These are phyloP conservation scores for Geopyxis carbonaria DNA, from an alignment of 495 filamentous ascomycete species.

Conservation along the genomic window DNA sequence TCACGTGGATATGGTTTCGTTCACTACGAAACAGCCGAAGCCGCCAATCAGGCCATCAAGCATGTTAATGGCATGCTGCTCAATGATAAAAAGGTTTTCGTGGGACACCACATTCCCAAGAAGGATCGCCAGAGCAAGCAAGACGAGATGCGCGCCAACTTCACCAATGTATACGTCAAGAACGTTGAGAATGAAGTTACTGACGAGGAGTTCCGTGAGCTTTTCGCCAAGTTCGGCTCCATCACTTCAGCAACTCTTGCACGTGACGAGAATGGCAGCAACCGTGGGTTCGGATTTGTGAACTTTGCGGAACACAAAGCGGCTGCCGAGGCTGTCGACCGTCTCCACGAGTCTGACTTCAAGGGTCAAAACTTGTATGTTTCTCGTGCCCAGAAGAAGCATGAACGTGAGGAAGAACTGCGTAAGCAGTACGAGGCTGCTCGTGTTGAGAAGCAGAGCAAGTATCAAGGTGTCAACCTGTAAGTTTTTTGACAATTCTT, in stretches of 20 bases:
- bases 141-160: constrained; percentile 99
- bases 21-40: constrained; percentile 98
- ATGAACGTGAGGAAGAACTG: constrained; percentile 98
- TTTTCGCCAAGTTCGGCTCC: constrained; percentile 82
- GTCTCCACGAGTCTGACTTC: constrained; percentile 81
- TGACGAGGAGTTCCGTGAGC: constrained; percentile 82
- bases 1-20: constrained; percentile 99
- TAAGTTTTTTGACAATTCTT: constrained; percentile 9
- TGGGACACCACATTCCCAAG: constrained; percentile 98
- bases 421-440: constrained; percentile 97
- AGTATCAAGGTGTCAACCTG: constrained; percentile 98
- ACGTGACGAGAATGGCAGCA: constrained; percentile 75
- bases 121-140: constrained; percentile 99
- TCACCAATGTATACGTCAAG: constrained; percentile 99
- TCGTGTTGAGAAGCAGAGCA: constrained; percentile 91
- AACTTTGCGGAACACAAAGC: constrained; percentile 87
- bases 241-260: constrained; percentile 93
- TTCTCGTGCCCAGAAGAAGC: constrained; percentile 98
- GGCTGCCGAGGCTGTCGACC: constrained; percentile 74
- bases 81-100: constrained; percentile 99
- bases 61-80: constrained; percentile 98
- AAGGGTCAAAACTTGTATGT: constrained; percentile 91
- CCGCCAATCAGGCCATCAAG: constrained; percentile 92
- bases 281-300: constrained; percentile 95
- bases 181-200: constrained; percentile 76